Conservation (phyloP, 306 rosid genomes). For the Trichosanthes cucumerina region DNA sequence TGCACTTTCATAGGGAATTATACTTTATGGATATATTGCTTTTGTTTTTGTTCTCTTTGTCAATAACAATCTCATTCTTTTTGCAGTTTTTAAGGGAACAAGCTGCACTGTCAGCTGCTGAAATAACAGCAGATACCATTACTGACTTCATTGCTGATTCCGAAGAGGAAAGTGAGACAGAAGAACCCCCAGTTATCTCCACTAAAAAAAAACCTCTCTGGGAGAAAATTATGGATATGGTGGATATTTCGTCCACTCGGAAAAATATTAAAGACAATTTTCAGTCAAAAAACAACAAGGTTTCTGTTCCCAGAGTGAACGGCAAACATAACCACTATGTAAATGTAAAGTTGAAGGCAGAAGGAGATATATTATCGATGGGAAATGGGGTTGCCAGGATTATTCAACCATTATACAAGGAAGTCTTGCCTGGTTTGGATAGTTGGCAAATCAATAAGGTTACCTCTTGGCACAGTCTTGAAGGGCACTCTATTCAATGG, state of each 20-base stretch:
- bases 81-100: conserved; percentile 88
- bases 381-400: conserved; percentile 52
- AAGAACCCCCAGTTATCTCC: conserved; percentile 37
- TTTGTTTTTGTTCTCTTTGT: conserved; percentile 2
- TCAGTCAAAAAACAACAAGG: conserved; percentile 42
- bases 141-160: conserved; percentile 64
- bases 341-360: conserved; percentile 45
- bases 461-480: conserved; percentile 80
- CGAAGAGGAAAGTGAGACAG: conserved; percentile 61
- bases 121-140: conserved; percentile 78
- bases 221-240: conserved; percentile 42
- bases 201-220: conserved; percentile 36
- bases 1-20: conserved; percentile 15
- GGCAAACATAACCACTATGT: conserved; percentile 75
- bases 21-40: neutral
- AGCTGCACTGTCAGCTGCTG: conserved; percentile 83
- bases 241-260: conserved; percentile 40
- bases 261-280: conserved; percentile 21
- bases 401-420: conserved; percentile 69
- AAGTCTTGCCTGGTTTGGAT: conserved; percentile 85
- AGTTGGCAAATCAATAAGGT: conserved; percentile 80
- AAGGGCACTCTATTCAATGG: conserved; percentile 90
- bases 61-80: conserved; percentile 20
- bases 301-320: conserved; percentile 68
- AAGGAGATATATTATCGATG: conserved; percentile 48